Base-by-base conservation (phyloP, 768 basidiomycete genomes). In the Tephrocybe sp. region DNA sequence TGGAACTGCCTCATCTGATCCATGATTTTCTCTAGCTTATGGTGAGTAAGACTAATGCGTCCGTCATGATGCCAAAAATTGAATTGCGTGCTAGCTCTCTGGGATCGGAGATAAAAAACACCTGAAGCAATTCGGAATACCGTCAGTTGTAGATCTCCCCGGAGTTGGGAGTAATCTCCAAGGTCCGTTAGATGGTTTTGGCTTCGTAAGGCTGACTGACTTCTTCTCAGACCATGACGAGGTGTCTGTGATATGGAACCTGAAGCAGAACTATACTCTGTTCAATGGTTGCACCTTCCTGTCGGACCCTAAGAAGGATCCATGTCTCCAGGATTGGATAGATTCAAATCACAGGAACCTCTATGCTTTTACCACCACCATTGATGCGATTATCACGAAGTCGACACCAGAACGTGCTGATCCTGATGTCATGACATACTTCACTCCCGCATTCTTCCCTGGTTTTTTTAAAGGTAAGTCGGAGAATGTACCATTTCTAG, bases 81-180 rank as follows among this genome's bases (percentile, higher is more conserved):
- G 11, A 30, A 5, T 30, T 30, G 5, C 11, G 11, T 30, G 11
- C 28, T 11, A 66, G 65, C 62, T 67, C 15, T 71, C 69, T 9
- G 69, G 69, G 8, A 69, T 71, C 46, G 69, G 69, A 14, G 63
- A 68, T 50, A 14, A 30, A 4, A 23, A 55, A 1, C 62, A 65
- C 2, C 58, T 71, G 1, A 21, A 36, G 4, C 17, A 57, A 17
- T 41, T 63, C 38, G 63, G 63, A 10, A 67, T 69, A 44, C 39
- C 56, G 20, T 36, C 67, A 3, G 47, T 67, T 14, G 58, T 67
- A 3, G 33, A 68, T 45, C 55, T 68, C n/a, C 67, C 71, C 4
- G 66, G 66, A 3, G 71, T 73, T 21, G 71, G 71, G n/a, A 58
- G 25, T 12, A 70, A 72, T 48, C 58, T 72, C 8, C 68, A 69